These are phyloP conservation scores for Hypoxylon lenormandii DNA, from an alignment of 495 filamentous ascomycete genomes.

Conservation along the genomic window DNA sequence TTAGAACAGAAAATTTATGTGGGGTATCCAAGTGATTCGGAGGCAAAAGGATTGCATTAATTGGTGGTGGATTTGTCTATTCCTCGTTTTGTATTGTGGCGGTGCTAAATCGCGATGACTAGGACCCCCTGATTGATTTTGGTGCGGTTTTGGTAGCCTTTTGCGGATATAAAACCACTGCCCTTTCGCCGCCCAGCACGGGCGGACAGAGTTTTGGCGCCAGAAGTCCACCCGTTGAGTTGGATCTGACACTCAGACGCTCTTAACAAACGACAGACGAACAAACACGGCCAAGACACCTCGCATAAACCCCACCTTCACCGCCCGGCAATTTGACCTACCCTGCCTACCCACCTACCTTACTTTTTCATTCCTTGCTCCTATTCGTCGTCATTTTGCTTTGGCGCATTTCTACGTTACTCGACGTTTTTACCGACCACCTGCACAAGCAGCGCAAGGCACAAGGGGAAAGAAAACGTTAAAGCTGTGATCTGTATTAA, in stretches of 20 bases:
- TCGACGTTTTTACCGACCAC: slow-evolving; percentile 5
- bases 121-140: slow-evolving; percentile 42
- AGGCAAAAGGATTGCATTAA: slow-evolving; percentile 10
- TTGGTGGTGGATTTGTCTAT: slow-evolving; percentile 21
- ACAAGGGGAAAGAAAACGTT: slow-evolving; percentile 9
- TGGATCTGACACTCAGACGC: slow-evolving; percentile 22
- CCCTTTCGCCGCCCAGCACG: slow-evolving; percentile 42
- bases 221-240: slow-evolving; percentile 25
- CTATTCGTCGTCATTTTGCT: neutral
- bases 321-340: slow-evolving; percentile 54
- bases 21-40: slow-evolving; percentile 22
- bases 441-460: neutral
- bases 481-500: slow-evolving; percentile 7
- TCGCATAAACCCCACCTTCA: slow-evolving; percentile 49
- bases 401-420: slow-evolving; percentile 14
- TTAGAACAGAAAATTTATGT: slow-evolving; percentile 6
- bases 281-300: slow-evolving; percentile 1
- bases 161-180: slow-evolving; percentile 53
- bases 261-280: neutral
- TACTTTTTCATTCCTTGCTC: slow-evolving; percentile 46
- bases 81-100: slow-evolving; percentile 30
- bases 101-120: slow-evolving; percentile 44
- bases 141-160: slow-evolving; percentile 22
- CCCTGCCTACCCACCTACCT: slow-evolving; percentile 11
- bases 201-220: slow-evolving; percentile 30